Conservation (phyloP, 768 basidiomycete species). For the Asterophora lycoperdoides region DNA sequence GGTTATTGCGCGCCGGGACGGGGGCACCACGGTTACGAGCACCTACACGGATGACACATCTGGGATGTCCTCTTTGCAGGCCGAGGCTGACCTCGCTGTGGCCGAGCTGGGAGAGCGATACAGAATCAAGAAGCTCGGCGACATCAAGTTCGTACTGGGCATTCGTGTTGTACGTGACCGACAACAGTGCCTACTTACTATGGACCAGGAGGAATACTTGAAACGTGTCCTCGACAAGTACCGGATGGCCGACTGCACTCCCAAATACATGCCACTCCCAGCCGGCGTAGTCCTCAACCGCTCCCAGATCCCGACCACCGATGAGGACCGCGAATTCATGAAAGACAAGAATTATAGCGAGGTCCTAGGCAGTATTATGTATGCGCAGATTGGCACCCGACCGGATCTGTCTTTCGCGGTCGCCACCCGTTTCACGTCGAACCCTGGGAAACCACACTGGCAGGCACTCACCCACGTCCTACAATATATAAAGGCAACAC, state of each 20-base stretch:
- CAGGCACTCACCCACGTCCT: too few species aligned
- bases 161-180: not conserved
- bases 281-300: too few species aligned
- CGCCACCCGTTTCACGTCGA: slow-evolving; percentile 16
- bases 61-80: too few species aligned
- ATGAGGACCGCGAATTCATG: too few species aligned
- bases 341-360: too few species aligned
- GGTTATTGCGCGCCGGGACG: not conserved
- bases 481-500: too few species aligned
- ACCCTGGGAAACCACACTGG: slow-evolving; percentile 6
- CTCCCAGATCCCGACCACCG: not conserved
- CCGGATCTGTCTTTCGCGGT: slow-evolving; percentile 32
- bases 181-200: not conserved
- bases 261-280: slow-evolving; percentile 11
- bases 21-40: slow-evolving; percentile 12
- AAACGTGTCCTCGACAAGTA: not conserved
- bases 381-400: slow-evolving; percentile 19
- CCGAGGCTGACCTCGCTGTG: not conserved
- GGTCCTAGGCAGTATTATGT: too few species aligned
- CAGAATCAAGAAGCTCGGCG: too few species aligned
- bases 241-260: too few species aligned
- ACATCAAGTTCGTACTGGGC: not conserved
- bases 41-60: too few species aligned
- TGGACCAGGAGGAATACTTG: too few species aligned
- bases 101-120: too few species aligned